These are phyloP conservation scores for Trichoderma sp. DNA, from an alignment of 2,329 filamentous ascomycete species.

Conservation along the genomic window DNA sequence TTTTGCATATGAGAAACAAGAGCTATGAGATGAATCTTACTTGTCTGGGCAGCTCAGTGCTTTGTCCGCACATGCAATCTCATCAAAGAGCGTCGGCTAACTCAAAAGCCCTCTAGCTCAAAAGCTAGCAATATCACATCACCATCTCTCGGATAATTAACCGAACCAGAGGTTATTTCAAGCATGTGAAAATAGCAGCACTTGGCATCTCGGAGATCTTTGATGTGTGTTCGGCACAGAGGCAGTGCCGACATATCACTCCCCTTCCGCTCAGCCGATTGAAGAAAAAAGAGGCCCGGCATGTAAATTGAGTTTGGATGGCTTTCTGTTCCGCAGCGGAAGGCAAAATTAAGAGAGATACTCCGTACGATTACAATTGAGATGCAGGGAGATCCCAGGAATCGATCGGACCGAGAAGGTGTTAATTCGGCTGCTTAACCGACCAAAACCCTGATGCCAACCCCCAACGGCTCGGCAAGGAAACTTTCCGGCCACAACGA, in stretches of 20 bases:
- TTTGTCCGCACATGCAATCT: not conserved
- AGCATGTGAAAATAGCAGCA: conserved; percentile 16
- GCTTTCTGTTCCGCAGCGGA: not conserved
- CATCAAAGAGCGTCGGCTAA: not conserved
- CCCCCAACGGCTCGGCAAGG: not conserved
- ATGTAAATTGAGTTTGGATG: not conserved
- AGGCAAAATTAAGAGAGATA: not conserved
- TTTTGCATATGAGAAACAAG: not conserved
- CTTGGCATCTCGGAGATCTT: conserved; percentile 1
- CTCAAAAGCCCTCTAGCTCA: conserved; percentile 12
- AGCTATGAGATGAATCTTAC: not conserved
- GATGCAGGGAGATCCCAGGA: not conserved
- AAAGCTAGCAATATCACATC: not conserved
- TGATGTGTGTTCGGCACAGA: not conserved
- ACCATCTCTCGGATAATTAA: conserved; percentile 17
- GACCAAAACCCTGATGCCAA: not conserved
- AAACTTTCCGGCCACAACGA: not conserved
- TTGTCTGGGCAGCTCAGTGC: not conserved
- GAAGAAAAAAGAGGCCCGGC: not conserved
- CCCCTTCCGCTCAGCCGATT: not conserved
- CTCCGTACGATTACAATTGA: not conserved
- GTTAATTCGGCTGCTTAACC: not conserved
- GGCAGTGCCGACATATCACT: not conserved
- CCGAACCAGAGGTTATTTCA: not conserved
- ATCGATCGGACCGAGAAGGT: conserved; percentile 3